Conservation (phyloP, 805 yeast genomes). For the Starmerella vaccinii region DNA sequence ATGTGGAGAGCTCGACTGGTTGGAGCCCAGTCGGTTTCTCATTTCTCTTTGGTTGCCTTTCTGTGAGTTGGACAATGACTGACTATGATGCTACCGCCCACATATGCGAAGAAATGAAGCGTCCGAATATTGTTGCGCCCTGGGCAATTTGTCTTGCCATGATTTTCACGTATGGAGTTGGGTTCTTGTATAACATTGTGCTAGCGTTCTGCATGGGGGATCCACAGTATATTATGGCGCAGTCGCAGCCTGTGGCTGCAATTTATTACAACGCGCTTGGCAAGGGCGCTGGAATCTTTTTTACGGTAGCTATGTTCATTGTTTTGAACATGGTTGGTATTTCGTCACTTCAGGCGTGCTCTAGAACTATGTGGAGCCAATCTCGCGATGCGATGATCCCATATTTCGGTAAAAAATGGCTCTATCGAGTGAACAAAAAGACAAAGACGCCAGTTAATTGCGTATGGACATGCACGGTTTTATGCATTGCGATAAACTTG, state of each 20-base stretch:
- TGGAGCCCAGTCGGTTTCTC: constrained; percentile 49
- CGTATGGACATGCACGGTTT: constrained; percentile 41
- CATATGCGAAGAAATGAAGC: constrained; percentile 54
- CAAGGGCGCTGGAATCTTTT: constrained; percentile 51
- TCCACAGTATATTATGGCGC: constrained; percentile 20
- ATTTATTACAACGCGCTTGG: constrained; percentile 55
- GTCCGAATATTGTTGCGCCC: constrained; percentile 48
- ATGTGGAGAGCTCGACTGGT: constrained; percentile 40
- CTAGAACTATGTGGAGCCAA: constrained; percentile 67
- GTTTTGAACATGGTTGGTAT: constrained; percentile 60
- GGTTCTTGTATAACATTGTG: constrained; percentile 30
- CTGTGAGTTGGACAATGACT: constrained; percentile 47
- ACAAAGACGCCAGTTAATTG: constrained; percentile 59
- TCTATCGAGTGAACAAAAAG: constrained; percentile 39
- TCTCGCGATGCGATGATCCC: constrained; percentile 71
- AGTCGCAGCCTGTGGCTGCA: constrained; percentile 51
- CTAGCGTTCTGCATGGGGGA: constrained; percentile 29
- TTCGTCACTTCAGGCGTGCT: constrained; percentile 51
- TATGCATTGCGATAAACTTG: constrained; percentile 44
- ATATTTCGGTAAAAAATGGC: constrained; percentile 19
- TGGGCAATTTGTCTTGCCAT: constrained; percentile 47
- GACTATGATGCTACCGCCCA: constrained; percentile 71
- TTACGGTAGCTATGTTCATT: constrained; percentile 48
- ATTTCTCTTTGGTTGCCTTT: constrained; percentile 42
- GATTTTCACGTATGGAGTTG: constrained; percentile 28